Percentiles rank a stretch among this genome's conserved stretches.
Evolutionary conservation across 768 basidiomycete genomes (phyloP).

Genomic region (Leccinum olivaceopallidum): DNA sequence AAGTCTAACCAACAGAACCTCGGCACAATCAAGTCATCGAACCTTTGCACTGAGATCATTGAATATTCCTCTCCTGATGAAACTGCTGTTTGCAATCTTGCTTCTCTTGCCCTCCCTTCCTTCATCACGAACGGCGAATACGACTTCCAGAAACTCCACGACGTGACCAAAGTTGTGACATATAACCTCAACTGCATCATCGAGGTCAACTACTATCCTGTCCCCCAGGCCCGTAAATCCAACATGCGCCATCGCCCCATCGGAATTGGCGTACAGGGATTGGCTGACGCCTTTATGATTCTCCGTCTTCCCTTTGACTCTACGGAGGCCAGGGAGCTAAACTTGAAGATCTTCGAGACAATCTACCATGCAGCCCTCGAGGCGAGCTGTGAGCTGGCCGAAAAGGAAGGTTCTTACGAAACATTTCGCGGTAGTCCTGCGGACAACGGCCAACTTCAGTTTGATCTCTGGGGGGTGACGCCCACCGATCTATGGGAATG

Average conservation of each 20-base stretch:
- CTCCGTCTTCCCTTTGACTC: constrained; percentile 96
- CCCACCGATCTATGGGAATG: constrained; percentile 96
- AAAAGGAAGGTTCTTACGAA: constrained; percentile 78
- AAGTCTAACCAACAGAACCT: constrained; percentile 99
- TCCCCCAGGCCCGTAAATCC: constrained; percentile 85
- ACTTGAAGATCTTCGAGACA: constrained; percentile 97
- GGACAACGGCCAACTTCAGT: constrained; percentile 84
- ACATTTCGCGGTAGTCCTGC: constrained; percentile 93
- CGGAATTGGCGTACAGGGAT: constrained; percentile 95
- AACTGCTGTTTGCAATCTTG: constrained; percentile 97
- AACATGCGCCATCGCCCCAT: constrained; percentile 99
- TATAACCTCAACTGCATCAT: constrained; percentile 94
- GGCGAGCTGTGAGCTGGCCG: constrained; percentile 86
- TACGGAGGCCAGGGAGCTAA: constrained; percentile 79
- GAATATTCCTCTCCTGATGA: constrained; percentile 98
- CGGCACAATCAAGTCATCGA: constrained; percentile 98
- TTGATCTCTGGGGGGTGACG: constrained; percentile 92
- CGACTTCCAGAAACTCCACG: constrained; percentile 95
- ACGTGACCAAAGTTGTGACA: constrained; percentile 89
- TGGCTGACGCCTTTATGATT: constrained; percentile 98
- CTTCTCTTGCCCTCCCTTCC: constrained; percentile 92
- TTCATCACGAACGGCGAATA: constrained; percentile 83
- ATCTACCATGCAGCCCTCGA: constrained; percentile 96
- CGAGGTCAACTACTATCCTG: constrained; percentile 94
- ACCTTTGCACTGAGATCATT: constrained; percentile 98